Evolutionary conservation across 2,329 filamentous ascomycete species (phyloP).

Genomic region (Massarina eburnea): DNA sequence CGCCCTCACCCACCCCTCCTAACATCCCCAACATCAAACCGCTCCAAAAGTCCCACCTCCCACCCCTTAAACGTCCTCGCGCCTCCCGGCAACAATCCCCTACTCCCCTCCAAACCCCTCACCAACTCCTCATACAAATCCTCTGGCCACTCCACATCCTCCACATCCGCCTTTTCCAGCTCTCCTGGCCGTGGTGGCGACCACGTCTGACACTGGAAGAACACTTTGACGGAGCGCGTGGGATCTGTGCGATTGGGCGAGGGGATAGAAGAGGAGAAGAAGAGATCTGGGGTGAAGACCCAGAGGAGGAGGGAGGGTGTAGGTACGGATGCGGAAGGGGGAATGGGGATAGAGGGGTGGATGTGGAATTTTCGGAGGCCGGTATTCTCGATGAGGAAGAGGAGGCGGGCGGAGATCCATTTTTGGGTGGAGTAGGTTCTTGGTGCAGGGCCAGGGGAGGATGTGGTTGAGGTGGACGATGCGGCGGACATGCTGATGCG

Average conservation of each 20-base stretch:
- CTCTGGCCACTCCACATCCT: constrained; percentile 56
- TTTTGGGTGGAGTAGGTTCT: constrained; percentile 33
- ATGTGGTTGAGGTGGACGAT: constrained; percentile 1
- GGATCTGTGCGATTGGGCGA: constrained; percentile 34
- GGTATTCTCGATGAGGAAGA: constrained; percentile 58
- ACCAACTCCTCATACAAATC: constrained; percentile 53
- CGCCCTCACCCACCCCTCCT: not conserved
- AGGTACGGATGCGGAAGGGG: not conserved
- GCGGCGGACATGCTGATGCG: constrained; percentile 37
- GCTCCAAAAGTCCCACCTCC: constrained; percentile 65
- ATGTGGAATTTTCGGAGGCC: constrained; percentile 61
- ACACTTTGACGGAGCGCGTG: constrained; percentile 59
- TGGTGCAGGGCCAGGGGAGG: not conserved
- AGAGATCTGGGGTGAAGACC: constrained; percentile 63
- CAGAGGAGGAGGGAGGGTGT: constrained; percentile 49
- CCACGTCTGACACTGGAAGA: constrained; percentile 49
- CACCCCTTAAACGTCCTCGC: constrained; percentile 66
- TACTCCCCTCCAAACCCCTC: constrained; percentile 52
- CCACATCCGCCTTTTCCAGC: constrained; percentile 47
- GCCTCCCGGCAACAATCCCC: constrained; percentile 54
- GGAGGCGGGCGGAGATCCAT: constrained; percentile 58
- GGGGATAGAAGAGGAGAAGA: constrained; percentile 53
- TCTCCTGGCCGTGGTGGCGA: constrained; percentile 29
- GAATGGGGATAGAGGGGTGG: constrained; percentile 25
- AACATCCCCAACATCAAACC: constrained; percentile 47